Evolutionary conservation across 257 asterid genomes (phyloP).

Genomic region (Parsonsia alboflavescens): DNA sequence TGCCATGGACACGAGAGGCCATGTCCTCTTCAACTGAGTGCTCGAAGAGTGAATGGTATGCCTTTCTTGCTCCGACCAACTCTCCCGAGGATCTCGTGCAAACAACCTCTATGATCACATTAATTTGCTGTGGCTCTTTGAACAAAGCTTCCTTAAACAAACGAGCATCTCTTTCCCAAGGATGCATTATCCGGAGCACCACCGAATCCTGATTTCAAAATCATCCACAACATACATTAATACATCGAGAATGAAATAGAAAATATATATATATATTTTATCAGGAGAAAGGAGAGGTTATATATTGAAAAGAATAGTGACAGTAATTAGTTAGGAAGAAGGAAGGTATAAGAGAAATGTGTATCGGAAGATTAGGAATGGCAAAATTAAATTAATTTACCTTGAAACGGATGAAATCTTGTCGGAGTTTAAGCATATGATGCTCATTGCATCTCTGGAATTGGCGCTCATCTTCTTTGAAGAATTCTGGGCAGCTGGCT

Average conservation of each 20-base stretch:
- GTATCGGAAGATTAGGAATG: too few relatives aligned
- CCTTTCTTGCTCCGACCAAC: slow-evolving; percentile 70
- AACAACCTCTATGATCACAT: slow-evolving; percentile 55
- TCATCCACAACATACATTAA: too few relatives aligned
- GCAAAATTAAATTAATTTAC: neutral
- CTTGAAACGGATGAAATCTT: slow-evolving; percentile 61
- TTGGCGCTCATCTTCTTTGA: slow-evolving; percentile 69
- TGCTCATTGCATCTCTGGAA: slow-evolving; percentile 75
- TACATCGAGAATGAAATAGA: too few relatives aligned
- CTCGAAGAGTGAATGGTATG: slow-evolving; percentile 75
- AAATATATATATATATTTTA: too few relatives aligned
- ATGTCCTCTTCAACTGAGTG: slow-evolving; percentile 79
- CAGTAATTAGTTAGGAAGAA: too few relatives aligned
- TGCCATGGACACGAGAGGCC: slow-evolving; percentile 39
- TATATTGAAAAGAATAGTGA: too few relatives aligned
- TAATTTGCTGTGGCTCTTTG: slow-evolving; percentile 34
- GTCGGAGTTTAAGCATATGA: slow-evolving; percentile 60
- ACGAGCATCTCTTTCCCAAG: slow-evolving; percentile 92
- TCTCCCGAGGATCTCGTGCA: slow-evolving; percentile 67
- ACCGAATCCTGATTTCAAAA: slow-evolving; percentile 54
- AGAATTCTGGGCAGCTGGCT: slow-evolving; percentile 37
- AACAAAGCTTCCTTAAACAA: slow-evolving; percentile 48
- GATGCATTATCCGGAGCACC: slow-evolving; percentile 80
- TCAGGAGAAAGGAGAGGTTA: too few relatives aligned
- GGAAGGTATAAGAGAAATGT: too few relatives aligned